phyloP scores from a whole-genome alignment of 2,329 filamentous ascomycete species.

The Talaromyces sp. region DNA sequence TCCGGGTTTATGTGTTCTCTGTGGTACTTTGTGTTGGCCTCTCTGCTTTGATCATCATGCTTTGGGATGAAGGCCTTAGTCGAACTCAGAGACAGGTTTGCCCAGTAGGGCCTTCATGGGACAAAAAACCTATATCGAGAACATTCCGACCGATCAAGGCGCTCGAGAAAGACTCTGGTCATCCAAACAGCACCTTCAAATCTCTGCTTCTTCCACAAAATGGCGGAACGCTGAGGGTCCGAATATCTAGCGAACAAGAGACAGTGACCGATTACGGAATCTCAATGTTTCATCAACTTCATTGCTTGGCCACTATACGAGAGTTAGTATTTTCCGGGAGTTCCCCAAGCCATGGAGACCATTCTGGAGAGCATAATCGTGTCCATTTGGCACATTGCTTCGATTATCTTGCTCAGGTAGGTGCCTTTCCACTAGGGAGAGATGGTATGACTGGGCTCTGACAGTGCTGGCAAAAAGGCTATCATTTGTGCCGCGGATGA shows the following conservation, averaged over 20 bases:
- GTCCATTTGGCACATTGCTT: slow-evolving; percentile 19
- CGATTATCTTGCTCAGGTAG: slow-evolving; percentile 19
- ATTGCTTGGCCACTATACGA: not conserved
- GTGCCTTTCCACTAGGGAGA: not conserved
- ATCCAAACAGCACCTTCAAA: too few relatives aligned
- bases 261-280: not conserved
- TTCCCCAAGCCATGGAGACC: not conserved
- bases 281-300: slow-evolving; percentile 4
- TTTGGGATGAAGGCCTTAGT: too few relatives aligned
- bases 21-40: too few relatives aligned
- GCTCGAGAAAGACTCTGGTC: too few relatives aligned
- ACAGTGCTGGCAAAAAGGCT: not conserved
- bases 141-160: too few relatives aligned
- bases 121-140: too few relatives aligned
- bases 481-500: slow-evolving; percentile 19
- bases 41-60: slow-evolving; percentile 25
- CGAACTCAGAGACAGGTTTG: too few relatives aligned
- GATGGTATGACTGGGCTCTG: not conserved
- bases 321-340: not conserved
- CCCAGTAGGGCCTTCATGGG: too few relatives aligned
- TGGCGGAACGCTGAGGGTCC: not conserved
- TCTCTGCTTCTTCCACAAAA: not conserved
- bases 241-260: not conserved
- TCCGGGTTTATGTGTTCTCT: too few relatives aligned
- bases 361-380: not conserved